Base-by-base conservation (phyloP, 2,329 filamentous ascomycete species). In the Colletotrichum sp. region DNA sequence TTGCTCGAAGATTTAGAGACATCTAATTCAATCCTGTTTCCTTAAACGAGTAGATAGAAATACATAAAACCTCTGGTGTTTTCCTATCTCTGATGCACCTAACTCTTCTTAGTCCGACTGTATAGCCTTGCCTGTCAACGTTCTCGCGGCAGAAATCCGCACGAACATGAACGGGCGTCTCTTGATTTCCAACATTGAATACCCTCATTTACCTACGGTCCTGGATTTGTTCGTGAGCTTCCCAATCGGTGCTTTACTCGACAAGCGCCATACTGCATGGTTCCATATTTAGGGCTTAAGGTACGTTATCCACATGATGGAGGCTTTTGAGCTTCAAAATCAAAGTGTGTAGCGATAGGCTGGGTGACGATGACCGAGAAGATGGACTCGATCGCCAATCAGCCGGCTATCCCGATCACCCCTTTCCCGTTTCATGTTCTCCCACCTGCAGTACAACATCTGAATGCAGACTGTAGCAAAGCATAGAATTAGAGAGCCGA, bases 361-460 rank as follows among this genome's bases (percentile, higher is more conserved):
- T 8, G 86, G 86, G 79, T 87, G 86, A 19, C 82, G 79, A 75
- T 86, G 83, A 0, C 86, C 86, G 32, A 88, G 79, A 28, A 80
- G 77, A 48, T 80, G 79, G 48, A 82, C 78, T 67, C 83, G 80
- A 4, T 78, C 77, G 30, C 81, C 77, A 28, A 79, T 70, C 16
- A 88, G 79, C 60, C 85, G 79, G 39, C 83, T 73, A 71, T 87
- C 82, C 28, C 86, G 80, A 63, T 83, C 82, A 8, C 86, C 86
- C 6, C 76, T 78, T n/a, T 82, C 81, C 32, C 86, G 78, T 76
- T 84, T 83, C 36, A 73, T 78, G 74, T 87, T 88, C 79, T 88
- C 86, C 83, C 83, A 85, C 27, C 77, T 78, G 60, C 84, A 82
- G 77, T 88, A 88, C 7, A 80, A 32, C 32, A 87, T 85, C 44